Evolutionary conservation across 2,329 filamentous ascomycete genomes (phyloP), one percentile per base, ranked within the genome.

Genomic region (Alternaria arborescens): DNA sequence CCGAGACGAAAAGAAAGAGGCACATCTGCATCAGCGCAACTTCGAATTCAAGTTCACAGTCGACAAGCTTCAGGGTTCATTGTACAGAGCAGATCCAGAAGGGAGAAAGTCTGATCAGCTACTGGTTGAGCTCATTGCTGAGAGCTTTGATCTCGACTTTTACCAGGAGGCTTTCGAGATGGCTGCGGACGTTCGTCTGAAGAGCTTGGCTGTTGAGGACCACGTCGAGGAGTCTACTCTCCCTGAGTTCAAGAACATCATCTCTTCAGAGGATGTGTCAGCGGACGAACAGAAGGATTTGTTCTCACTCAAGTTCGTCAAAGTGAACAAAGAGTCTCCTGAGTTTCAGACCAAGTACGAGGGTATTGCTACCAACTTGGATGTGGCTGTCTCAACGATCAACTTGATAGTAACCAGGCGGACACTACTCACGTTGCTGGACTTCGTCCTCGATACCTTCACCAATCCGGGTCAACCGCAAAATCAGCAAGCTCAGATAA

Each of bases 11-110:
- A 70, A 73, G 26, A 58, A 71, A 5, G 74, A 80, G 11, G 70
- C 77, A 26, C 92, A 91, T 71, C 83, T 95, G 47, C 92, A 96
- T 71, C 94, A 97, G 71, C 90, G 92, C 44, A 94, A 91, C 65
- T 98, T 99, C 69, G 93, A 99, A 76, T 92, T 99, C 81, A 96
- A 94, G 68, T 99, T 99, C 78, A 93, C 92, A 8, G 95, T 99
- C 36, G 95, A 97, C 72, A 93, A 91, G 62, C 85, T 99, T 46
- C 94, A 96, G 78, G 95, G 95, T 2, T 98, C 95, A 1, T 83
- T 99, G 1, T 99, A 92, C 78, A 88, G 89, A 65, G 93, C 94
- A 57, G 93, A 97, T 70, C 88, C 91, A 0, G 89, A 94, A 68
- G 88, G 89, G 47, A 86, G 86, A 62, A 89, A 89, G 64, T 86